Percentiles rank a stretch among this genome's conserved stretches.
These are phyloP conservation scores for Parastagonospora avenae DNA, from an alignment of 2,329 filamentous ascomycete species.

Conservation along the genomic window DNA sequence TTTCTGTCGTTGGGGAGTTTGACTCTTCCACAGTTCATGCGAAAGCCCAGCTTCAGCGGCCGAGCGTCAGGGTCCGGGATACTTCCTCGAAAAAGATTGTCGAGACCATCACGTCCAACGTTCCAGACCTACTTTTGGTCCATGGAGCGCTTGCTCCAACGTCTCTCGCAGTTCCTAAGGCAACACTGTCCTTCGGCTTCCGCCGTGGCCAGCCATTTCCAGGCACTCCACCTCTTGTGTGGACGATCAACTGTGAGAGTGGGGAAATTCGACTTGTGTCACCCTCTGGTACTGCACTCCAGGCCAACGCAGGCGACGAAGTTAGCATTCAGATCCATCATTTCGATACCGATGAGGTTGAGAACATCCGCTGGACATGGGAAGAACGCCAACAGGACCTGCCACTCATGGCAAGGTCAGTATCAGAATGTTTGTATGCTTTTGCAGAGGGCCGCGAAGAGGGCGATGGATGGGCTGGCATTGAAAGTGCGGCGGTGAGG, in stretches of 20 bases:
- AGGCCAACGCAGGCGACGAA: constrained; percentile 29
- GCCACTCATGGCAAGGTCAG: constrained; percentile 21
- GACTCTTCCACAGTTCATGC: constrained; percentile 8
- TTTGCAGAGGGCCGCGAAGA: constrained; percentile 27
- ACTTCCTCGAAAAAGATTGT: constrained; percentile 17
- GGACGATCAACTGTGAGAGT: constrained; percentile 21
- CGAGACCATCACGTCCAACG: constrained; percentile 38
- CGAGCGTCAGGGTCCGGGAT: constrained; percentile 26
- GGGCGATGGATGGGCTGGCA: constrained; percentile 31
- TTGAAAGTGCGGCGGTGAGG: constrained; percentile 30
- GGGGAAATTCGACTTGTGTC: constrained; percentile 30
- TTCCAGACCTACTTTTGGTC: constrained; percentile 53
- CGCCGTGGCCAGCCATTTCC: constrained; percentile 22
- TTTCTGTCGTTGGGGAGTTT: constrained; percentile 24
- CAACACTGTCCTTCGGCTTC: constrained; percentile 14
- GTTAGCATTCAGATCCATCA: constrained; percentile 58
- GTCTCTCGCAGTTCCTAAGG: constrained; percentile 5
- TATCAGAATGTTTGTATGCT: constrained; percentile 20
- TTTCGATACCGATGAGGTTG: constrained; percentile 53
- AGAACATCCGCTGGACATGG: constrained; percentile 52
- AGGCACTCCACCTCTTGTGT: constrained; percentile 13
- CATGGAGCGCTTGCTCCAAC: constrained; percentile 37
- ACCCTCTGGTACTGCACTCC: constrained; percentile 22
- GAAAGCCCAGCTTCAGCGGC: constrained; percentile 20
- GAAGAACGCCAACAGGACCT: constrained; percentile 42